Base-by-base conservation (phyloP, 2,329 filamentous ascomycete species). In the Exophiala bonariae region DNA sequence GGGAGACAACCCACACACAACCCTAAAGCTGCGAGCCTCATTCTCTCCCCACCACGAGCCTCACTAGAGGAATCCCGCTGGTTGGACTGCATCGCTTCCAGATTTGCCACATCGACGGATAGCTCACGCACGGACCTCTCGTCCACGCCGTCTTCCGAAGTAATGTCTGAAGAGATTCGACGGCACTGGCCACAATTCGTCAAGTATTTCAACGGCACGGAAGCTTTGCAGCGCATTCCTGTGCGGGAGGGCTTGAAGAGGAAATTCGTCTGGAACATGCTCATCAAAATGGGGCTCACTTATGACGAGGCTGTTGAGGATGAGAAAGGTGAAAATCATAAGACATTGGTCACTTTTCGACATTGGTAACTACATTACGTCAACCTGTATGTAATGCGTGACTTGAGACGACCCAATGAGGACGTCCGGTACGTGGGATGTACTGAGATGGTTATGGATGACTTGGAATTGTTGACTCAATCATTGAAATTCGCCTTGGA, bases 181-280 rank as follows among this genome's bases (percentile, higher is more conserved):
- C 78, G 81, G 47, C 78, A 80, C 38, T 95, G 90, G 86, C 80
- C 82, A 2, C 73, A 78, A 35, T 82, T 96, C 59, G 79, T 85
- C 60, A 89, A 87, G 66, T 93, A 96, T 66, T 89, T 97, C 59
- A 91, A 97, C 65, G 93, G 93, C 1, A 80, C 78, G 47, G 84
- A 86, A 62, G 83, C 91, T 2, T 75, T 97, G 50, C 93, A 99
- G 70, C 84, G 91, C 59, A 86, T 99, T 56, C 82, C 87, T 1
- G 73, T 93, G n/a, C 79, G 86, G 47, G 89, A 96, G 69, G 87
- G 87, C 4, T 79, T 95, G 71, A 95, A 93, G 73, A 77, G 89
- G 47, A 95, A 92, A 69, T 65, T 72, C 33, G 76, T 82, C 3
- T 73, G 72, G 68, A 67, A 71, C 54, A 59, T 80, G 48, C 66